Evolutionary conservation across 2,329 filamentous ascomycete genomes (phyloP), one percentile per base, ranked within the genome.

Genomic region (Fusarium solani-melongenae): DNA sequence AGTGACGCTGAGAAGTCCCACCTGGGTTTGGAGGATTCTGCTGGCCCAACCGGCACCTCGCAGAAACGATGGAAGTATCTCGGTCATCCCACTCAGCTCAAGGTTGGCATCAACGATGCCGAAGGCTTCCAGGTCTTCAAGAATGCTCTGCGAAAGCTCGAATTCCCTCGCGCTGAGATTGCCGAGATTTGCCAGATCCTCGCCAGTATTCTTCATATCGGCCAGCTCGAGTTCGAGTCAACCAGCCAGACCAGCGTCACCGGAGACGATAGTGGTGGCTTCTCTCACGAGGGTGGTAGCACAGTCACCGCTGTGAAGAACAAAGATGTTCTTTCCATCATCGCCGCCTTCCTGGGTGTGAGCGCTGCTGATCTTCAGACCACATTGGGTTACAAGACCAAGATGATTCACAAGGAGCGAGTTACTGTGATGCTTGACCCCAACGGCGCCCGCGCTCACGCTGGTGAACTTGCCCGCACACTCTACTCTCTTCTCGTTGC

Each of bases 361-460:
- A 90, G 91, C 77, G 89, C 92, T 11, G 87, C 90, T 57, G 94
- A 97, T 69, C 87, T 99, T 7, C 95, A 99, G 84, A 92, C 90
- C 41, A 97, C 94, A 33, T 87, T 99, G 66, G 94, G 95, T 4
- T 98, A 98, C 87, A 97, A 97, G 85, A 98, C 95, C 22, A 98
- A 97, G 87, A 98, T 96, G 76, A 92, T 99, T 65, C 94, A 97
- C 80, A 93, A 95, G 72, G 96, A 99, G 86, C 92, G 96, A 63
- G 96, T 99, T n/a, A 99, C 96, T 0, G 94, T 99, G 74, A 97
- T 99, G 95, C 89, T 99, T 36, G 96, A 99, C 79, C 94, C 96
- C 8, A 92, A 91, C 66, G 96, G 96, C 41, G 96, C 96, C 53
- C 92, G 95, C 59, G 92, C 91, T 41, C 98, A 98, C 76, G 96